Evolutionary conservation across 257 asterid species (phyloP), one percentile per base, ranked within the genome.

Genomic region (Fraxinus americana): DNA sequence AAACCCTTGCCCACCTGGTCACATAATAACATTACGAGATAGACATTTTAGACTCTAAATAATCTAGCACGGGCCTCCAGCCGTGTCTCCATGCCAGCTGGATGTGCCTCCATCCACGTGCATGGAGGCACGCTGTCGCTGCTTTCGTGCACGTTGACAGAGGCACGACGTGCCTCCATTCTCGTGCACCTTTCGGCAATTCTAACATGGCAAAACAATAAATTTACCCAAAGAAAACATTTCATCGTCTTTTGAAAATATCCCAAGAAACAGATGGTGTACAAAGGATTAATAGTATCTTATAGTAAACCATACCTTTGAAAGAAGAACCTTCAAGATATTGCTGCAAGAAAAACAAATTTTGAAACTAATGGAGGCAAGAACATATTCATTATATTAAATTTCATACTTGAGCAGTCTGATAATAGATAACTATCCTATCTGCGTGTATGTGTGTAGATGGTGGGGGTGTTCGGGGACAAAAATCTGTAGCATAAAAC

Each of bases 1-100:
- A 94, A 80, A 54, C 99, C 99, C 87, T 91, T 88, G 70, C 99
- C 99, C 86, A 94, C 99, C 98, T 92, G 91, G 63, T n/a, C 84
- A 88, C 73, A 67, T 29, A n/a, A 25, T 25, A 25, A 25, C 27
- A 25, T 25, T 25, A 25, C 27, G 27, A 25, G 27, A 25, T 25
- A 25, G 27, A 25, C 27, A 25, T 25, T 25, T 25, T 25, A 25
- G 27, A 25, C 27, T 25, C 27, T 25, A 25, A 25, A 25, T 25
- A 25, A 25, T 25, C 27, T 25, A 25, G 27, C 27, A 25, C 27
- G 27, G 27, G 27, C 27, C 27, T 25, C 27, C 27, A 25, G 27
- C 27, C 27, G 27, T 25, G 27, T 25, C 27, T 25, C 27, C 27
- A 25, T 25, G 27, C 27, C 27, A 25, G 27, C 27, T 25, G 27